Percentiles rank a stretch among this genome's conserved stretches.
phyloP scores from a whole-genome alignment of 352 stramenopile species.

The Globisporangium mamillatum region DNA sequence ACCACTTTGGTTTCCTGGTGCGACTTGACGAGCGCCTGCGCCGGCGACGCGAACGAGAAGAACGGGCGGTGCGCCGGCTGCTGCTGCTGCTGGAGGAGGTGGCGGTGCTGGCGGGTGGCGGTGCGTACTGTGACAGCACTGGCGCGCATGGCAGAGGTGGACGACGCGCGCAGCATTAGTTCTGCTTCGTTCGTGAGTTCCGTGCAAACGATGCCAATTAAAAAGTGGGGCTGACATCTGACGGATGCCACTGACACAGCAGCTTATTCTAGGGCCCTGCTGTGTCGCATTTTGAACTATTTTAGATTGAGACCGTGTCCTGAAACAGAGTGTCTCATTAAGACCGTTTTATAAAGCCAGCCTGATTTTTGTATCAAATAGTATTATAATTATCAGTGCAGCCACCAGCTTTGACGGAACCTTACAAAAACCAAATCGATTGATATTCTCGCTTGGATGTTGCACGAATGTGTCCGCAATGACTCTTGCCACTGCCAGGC shows the following conservation, averaged over 20 bases:
- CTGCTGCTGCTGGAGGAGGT: neutral
- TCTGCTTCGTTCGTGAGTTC: conserved; percentile 12
- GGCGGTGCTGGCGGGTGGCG: neutral
- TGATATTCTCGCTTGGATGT: conserved; percentile 16
- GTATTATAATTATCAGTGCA: too few species aligned
- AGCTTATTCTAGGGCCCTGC: neutral
- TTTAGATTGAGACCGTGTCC: neutral
- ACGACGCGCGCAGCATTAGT: conserved; percentile 18
- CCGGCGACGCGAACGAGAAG: conserved; percentile 59
- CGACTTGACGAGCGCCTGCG: conserved; percentile 56
- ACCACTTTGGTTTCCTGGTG: conserved; percentile 73
- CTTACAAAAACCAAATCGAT: too few species aligned
- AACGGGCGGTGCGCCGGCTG: conserved; percentile 24
- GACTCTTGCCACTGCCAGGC: too few species aligned
- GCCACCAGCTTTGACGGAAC: too few species aligned
- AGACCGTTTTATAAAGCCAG: neutral
- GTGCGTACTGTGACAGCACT: neutral
- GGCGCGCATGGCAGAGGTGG: conserved; percentile 5
- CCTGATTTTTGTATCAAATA: too few species aligned
- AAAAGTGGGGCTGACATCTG: neutral
- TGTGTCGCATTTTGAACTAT: neutral
- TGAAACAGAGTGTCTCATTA: too few species aligned
- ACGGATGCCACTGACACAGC: too few species aligned
- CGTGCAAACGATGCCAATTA: neutral
- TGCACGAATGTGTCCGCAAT: neutral